These are phyloP conservation scores for Kockiozyma suomiensis DNA, from an alignment of 805 yeast genomes.

Conservation along the genomic window DNA sequence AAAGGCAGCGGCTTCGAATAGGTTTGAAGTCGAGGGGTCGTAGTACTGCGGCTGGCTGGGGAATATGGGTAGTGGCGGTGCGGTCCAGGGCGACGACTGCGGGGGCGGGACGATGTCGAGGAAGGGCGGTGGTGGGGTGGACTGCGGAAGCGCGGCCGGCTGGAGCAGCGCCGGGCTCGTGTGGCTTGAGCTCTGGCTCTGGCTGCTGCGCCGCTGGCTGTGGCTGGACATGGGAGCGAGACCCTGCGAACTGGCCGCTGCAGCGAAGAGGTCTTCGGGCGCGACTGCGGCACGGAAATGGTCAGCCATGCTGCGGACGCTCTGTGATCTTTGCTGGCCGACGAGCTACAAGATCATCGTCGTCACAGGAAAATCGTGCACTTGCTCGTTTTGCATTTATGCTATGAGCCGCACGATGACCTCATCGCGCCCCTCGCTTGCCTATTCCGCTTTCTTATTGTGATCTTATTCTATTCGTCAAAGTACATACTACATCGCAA, in stretches of 20 bases:
- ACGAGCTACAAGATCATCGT: background rate
- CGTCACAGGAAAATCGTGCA: background rate
- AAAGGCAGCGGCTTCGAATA: slow-evolving; percentile 14
- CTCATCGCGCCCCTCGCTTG: background rate
- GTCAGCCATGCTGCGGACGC: background rate
- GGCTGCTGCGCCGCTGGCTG: background rate
- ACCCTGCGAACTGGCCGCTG: slow-evolving; percentile 3
- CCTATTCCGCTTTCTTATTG: background rate
- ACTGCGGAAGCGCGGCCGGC: background rate
- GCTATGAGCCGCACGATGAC: slow-evolving; percentile 8
- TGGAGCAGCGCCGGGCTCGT: background rate
- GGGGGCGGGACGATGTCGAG: too few relatives aligned
- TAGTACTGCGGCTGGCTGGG: slow-evolving; percentile 5
- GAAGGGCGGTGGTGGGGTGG: background rate
- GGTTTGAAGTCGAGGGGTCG: slow-evolving; percentile 7
- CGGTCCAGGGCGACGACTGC: background rate
- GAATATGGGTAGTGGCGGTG: background rate
- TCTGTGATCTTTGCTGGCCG: background rate
- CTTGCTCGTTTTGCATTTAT: background rate
- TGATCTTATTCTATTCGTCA: too few relatives aligned
- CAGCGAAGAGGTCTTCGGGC: slow-evolving; percentile 11
- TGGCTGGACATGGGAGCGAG: background rate
- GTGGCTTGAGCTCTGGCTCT: background rate
- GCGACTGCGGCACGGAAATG: background rate
- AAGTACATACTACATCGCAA: slow-evolving; percentile 7